These are phyloP conservation scores for Scenedesmus sp. DNA, from an alignment of 163 green algal species.

Conservation along the genomic window DNA sequence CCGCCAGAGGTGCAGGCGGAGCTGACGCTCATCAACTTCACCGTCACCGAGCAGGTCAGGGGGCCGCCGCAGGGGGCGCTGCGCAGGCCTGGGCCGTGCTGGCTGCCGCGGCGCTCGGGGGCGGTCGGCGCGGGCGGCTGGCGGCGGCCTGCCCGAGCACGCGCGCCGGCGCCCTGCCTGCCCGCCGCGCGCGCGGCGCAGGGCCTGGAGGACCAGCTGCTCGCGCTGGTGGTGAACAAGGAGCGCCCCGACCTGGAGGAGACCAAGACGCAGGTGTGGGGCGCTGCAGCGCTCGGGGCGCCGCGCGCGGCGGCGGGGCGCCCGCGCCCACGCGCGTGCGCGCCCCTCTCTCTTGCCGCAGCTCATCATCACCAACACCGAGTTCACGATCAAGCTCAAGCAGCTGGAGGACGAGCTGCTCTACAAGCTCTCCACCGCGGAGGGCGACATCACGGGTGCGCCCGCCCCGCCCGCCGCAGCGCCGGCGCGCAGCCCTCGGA, in stretches of 20 bases:
- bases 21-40: slow-evolving; percentile 94
- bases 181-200: neutral
- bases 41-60: slow-evolving; percentile 77
- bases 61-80: neutral
- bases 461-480: neutral
- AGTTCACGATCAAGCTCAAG: slow-evolving; percentile 94
- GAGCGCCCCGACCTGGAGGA: slow-evolving; percentile 89
- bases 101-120: too few relatives aligned
- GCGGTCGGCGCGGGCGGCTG: too few relatives aligned
- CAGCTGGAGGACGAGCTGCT: slow-evolving; percentile 89
- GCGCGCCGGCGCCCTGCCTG: neutral
- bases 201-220: slow-evolving; percentile 88
- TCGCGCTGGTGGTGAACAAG: slow-evolving; percentile 93
- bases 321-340: too few relatives aligned
- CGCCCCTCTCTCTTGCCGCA: too few relatives aligned
- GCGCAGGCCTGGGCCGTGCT: too few relatives aligned
- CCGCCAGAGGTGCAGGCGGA: slow-evolving; percentile 88
- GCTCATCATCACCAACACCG: slow-evolving; percentile 90
- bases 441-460: slow-evolving; percentile 88
- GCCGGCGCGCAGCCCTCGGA: too few relatives aligned
- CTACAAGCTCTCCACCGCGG: slow-evolving; percentile 83
- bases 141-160: too few relatives aligned
- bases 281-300: too few relatives aligned
- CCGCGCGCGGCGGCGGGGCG: too few relatives aligned
- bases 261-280: slow-evolving; percentile 89